Conservation (phyloP, 139 green algal species). For the Astrephomene gubernaculifera region DNA sequence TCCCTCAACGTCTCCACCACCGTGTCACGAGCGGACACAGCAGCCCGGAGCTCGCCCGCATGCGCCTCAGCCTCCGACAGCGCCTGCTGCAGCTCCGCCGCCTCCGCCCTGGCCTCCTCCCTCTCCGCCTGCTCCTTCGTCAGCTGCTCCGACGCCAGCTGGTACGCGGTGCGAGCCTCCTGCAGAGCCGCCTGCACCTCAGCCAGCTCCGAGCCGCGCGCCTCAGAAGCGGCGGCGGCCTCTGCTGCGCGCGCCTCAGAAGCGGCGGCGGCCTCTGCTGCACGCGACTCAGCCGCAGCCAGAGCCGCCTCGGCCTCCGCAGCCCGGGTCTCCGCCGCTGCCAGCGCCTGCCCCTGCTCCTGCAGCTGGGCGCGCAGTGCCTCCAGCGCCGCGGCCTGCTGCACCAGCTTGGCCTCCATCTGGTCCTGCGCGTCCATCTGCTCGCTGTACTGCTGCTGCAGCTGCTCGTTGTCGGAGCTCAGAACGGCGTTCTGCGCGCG, state of each 20-base stretch:
- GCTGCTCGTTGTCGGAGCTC: slow-evolving; percentile 20
- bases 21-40: too few species aligned
- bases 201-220: background rate
- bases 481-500: background rate
- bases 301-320: background rate
- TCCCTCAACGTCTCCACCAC: background rate
- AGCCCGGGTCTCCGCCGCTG: background rate
- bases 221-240: background rate
- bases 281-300: background rate
- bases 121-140: background rate
- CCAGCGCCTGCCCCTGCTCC: background rate
- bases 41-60: background rate
- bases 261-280: background rate
- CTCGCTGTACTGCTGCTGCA: slow-evolving; percentile 51
- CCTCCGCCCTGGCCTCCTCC: background rate
- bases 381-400: slow-evolving; percentile 27
- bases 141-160: slow-evolving; percentile 1
- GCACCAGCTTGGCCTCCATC: slow-evolving; percentile 41
- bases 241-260: background rate
- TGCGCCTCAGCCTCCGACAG: background rate
- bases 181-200: background rate
- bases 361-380: background rate
- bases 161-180: slow-evolving; percentile 9
- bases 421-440: slow-evolving; percentile 29
- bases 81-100: background rate